phyloP scores from a whole-genome alignment of 129 eudicot genomes.

The Lactuca saligna region DNA sequence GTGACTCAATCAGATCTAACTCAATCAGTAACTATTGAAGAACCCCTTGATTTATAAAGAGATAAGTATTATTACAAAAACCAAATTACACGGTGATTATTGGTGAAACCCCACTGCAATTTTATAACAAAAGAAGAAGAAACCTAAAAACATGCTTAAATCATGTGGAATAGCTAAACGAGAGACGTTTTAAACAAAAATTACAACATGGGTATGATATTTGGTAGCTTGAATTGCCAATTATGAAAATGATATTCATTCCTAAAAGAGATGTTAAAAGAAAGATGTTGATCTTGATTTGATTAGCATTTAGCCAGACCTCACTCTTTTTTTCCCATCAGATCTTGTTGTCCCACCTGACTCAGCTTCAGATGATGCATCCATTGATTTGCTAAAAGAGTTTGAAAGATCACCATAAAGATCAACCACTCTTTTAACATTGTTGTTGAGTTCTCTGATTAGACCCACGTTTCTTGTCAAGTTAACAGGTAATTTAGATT shows the following conservation, averaged over 20 bases:
- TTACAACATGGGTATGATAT: constrained; percentile 29
- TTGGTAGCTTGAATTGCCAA: constrained; percentile 33
- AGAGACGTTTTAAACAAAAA: constrained; percentile 26
- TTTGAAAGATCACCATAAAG: constrained; percentile 71
- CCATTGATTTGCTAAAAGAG: constrained; percentile 62
- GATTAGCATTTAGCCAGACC: constrained; percentile 38
- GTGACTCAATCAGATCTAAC: no score
- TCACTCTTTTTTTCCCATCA: constrained; percentile 64
- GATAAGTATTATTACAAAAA: constrained; percentile 25
- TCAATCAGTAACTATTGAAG: no score
- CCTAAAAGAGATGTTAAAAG: constrained; percentile 12
- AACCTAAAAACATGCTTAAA: constrained; percentile 17
- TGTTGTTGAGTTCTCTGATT: constrained; percentile 79
- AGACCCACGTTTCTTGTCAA: constrained; percentile 71
- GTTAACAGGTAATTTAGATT: constrained; percentile 65
- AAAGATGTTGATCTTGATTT: constrained; percentile 5
- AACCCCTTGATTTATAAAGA: not conserved
- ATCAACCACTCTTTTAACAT: constrained; percentile 73
- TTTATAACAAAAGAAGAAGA: constrained; percentile 8
- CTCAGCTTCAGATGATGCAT: constrained; percentile 71
- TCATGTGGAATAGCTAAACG: constrained; percentile 24
- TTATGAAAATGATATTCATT: constrained; percentile 27
- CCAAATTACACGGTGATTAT: constrained; percentile 14
- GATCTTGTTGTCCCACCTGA: constrained; percentile 58
- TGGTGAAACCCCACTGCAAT: constrained; percentile 15